phyloP scores from a whole-genome alignment of 139 green algal genomes.

The Chloropicon primus region DNA sequence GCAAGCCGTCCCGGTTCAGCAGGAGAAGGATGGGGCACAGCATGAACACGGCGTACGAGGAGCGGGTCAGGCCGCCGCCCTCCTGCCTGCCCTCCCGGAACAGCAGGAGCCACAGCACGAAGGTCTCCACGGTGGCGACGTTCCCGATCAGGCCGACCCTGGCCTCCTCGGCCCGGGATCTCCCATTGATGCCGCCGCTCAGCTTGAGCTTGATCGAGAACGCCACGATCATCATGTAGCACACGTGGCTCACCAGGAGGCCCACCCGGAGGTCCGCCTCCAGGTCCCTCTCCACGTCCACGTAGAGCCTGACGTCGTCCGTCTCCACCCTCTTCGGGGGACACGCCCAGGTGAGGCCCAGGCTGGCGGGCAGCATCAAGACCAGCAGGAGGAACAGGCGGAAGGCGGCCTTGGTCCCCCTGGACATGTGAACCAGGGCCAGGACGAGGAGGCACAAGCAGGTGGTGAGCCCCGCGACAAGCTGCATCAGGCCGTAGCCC shows the following conservation, averaged over 20 bases:
- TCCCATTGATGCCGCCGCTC: background rate
- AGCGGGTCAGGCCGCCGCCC: too few species aligned
- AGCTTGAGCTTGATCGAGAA: slow-evolving; percentile 83
- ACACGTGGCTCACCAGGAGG: slow-evolving; percentile 21
- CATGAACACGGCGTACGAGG: background rate
- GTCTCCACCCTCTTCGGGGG: slow-evolving; percentile 31
- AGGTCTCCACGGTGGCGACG: background rate
- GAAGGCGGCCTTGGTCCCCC: slow-evolving; percentile 33
- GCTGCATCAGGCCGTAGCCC: slow-evolving; percentile 46
- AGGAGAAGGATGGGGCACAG: background rate
- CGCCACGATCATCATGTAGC: slow-evolving; percentile 52
- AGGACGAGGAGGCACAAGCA: slow-evolving; percentile 1
- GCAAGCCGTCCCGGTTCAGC: too few species aligned
- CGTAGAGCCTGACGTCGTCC: slow-evolving; percentile 31
- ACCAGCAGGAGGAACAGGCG: slow-evolving; percentile 27
- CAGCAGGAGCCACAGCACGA: background rate
- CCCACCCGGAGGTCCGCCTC: slow-evolving; percentile 31
- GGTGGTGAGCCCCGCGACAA: slow-evolving; percentile 12
- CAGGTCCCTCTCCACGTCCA: slow-evolving; percentile 15
- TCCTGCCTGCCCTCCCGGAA: too few species aligned
- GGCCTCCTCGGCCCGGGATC: background rate
- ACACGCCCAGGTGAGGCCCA: slow-evolving; percentile 36
- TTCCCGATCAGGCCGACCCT: background rate
- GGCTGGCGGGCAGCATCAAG: slow-evolving; percentile 53
- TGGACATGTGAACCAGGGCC: background rate